phyloP scores from a whole-genome alignment of 768 basidiomycete species.

The Leucocoprinus leucothites region DNA sequence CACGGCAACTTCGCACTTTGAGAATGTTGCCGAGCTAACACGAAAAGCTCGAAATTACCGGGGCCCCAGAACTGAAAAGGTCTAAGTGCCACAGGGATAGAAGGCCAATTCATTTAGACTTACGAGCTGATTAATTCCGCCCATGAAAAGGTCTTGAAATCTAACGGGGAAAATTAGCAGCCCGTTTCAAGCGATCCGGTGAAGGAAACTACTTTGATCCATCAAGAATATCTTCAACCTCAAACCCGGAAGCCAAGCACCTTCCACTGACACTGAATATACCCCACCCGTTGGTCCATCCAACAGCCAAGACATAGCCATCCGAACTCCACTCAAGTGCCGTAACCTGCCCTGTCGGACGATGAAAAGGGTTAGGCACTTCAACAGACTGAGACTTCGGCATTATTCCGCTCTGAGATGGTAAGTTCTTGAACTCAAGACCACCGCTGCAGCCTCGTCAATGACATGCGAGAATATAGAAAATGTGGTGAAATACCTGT shows the following conservation, averaged over 20 bases:
- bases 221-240: constrained; percentile 60
- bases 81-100: constrained; percentile 2
- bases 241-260: constrained; percentile 77
- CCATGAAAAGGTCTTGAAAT: constrained; percentile 86
- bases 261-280: constrained; percentile 88
- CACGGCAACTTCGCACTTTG: constrained; percentile 38
- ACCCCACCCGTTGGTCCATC: constrained; percentile 88
- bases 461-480: neutral
- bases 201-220: constrained; percentile 39
- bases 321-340: constrained; percentile 92
- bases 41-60: constrained; percentile 86
- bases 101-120: constrained; percentile 20
- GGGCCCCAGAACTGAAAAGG: constrained; percentile 82
- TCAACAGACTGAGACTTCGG: constrained; percentile 61
- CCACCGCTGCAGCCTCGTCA: constrained; percentile 45
- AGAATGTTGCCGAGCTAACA: constrained; percentile 55
- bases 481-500: constrained; percentile 40
- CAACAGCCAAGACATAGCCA: constrained; percentile 91
- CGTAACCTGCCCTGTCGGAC: constrained; percentile 57
- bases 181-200: constrained; percentile 6
- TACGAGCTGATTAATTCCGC: constrained; percentile 73
- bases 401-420: constrained; percentile 52
- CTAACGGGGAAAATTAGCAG: constrained; percentile 19
- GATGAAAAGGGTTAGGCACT: constrained; percentile 59
- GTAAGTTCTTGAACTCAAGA: constrained; percentile 67